Base-by-base conservation (phyloP, 306 rosid genomes). In the Lathyrus aphaca region DNA sequence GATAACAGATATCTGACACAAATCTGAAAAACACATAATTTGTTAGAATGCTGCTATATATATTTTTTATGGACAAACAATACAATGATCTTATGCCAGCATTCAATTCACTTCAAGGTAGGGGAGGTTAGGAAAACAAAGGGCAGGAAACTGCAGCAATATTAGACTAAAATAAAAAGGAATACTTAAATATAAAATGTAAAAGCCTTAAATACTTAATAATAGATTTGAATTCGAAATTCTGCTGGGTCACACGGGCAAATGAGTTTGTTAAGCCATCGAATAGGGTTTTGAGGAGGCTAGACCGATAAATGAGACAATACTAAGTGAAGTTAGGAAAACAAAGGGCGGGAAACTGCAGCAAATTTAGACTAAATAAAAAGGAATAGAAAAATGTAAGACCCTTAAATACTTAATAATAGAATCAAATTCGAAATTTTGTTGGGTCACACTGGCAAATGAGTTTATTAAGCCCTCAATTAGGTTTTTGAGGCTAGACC, bases 1-100 rank as follows among this genome's bases (percentile, higher is more conserved):
- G 82, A 56, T 80, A 79, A 71, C 98, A 93, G 10, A 85, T 58
- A 80, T 83, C 83, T 35, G 81, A 77, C 72, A 93, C 96, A 82
- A 92, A 92, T 77, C 98, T 92, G 79, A 64, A 71, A 79, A 72
- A 13, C 18, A 69, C 15, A 32, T 42, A 59, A 64, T 59, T 64
- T 60, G 75, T 70, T 44, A 42, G 49, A 71, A 19, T 19, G 15
- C 57, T 14, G 39, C 11, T 39, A 66, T 54, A 74, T 37, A 13
- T 13, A 5, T 59, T 32, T 42, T 45, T 25, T 15, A 27, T 2
- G 21, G 9, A 16, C 49, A 65, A 5, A 77, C 57, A 76, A 25
- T 11, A 32, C 18, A 30, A 46, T 3, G 14, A 12, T 18, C 29
- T 65, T 23, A 12, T 70, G 50, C 64, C 23, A 18, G 10, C 58